phyloP scores from a whole-genome alignment of 2,329 filamentous ascomycete genomes.

The Colletotrichum eremochloae region DNA sequence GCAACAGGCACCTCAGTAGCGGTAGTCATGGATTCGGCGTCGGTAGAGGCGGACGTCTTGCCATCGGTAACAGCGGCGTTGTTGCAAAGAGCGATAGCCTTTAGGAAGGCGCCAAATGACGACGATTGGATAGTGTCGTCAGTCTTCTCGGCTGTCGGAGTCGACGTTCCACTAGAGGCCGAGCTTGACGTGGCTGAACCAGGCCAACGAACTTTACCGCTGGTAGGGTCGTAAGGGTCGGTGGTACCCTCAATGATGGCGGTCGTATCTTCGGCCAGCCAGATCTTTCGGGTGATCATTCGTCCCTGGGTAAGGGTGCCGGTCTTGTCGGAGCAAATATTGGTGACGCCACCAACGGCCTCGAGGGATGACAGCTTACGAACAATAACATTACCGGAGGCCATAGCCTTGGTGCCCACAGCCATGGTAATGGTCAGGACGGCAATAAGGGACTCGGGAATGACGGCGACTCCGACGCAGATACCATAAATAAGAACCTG shows the following conservation, averaged over 20 bases:
- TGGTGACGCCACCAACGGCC: slow-evolving; percentile 77
- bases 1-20: slow-evolving; percentile 52
- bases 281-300: slow-evolving; percentile 75
- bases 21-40: slow-evolving; percentile 62
- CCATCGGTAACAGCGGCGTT: slow-evolving; percentile 64
- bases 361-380: slow-evolving; percentile 75
- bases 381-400: slow-evolving; percentile 74
- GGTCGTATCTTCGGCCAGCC: slow-evolving; percentile 67
- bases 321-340: slow-evolving; percentile 79
- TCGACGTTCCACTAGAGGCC: slow-evolving; percentile 45
- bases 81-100: slow-evolving; percentile 73
- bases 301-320: slow-evolving; percentile 76
- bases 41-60: slow-evolving; percentile 54
- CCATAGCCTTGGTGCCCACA: slow-evolving; percentile 75
- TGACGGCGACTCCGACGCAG: slow-evolving; percentile 73
- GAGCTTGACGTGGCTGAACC: slow-evolving; percentile 53
- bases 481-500: slow-evolving; percentile 73
- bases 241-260: slow-evolving; percentile 67
- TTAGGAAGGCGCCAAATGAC: slow-evolving; percentile 62
- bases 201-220: slow-evolving; percentile 64
- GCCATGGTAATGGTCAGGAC: slow-evolving; percentile 80
- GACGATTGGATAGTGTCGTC: slow-evolving; percentile 47
- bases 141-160: slow-evolving; percentile 46
- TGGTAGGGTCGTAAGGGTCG: slow-evolving; percentile 72
- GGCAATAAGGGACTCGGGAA: slow-evolving; percentile 76